A percentile compares a stretch with the other conserved stretches of the same genome.
phyloP scores from a whole-genome alignment of 1,139 yeast species.

The Tardiomyces blankii region DNA sequence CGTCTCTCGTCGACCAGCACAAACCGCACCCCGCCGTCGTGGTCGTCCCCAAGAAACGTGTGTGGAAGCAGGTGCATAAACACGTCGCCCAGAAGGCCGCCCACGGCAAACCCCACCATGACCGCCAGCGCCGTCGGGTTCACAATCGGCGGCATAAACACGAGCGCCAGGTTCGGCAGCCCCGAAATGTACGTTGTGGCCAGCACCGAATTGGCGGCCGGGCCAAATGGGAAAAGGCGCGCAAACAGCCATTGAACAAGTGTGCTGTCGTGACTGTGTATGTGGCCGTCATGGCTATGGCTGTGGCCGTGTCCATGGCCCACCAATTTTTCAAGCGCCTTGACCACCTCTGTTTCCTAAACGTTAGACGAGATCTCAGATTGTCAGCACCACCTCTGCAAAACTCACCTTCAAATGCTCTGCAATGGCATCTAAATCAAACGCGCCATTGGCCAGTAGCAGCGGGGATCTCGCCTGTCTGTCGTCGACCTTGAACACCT shows the following conservation, averaged over 20 bases:
- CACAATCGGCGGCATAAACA: slow-evolving; percentile 36
- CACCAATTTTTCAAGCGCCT: not conserved
- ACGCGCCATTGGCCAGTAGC: not conserved
- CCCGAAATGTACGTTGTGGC: slow-evolving; percentile 55
- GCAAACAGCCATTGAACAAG: not conserved
- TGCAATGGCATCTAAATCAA: not conserved
- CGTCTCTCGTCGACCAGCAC: slow-evolving; percentile 39
- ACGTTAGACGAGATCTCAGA: not conserved
- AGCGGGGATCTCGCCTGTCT: not conserved
- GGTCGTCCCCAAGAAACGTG: slow-evolving; percentile 41
- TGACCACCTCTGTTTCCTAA: not conserved
- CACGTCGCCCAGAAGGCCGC: slow-evolving; percentile 60
- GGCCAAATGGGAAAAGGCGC: slow-evolving; percentile 40
- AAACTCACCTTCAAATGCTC: not conserved
- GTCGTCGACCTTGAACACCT: not conserved
- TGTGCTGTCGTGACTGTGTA: not conserved
- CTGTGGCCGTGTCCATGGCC: not conserved
- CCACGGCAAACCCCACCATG: slow-evolving; percentile 56
- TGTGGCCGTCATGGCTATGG: not conserved
- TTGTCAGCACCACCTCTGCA: no score
- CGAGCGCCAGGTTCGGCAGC: slow-evolving; percentile 46
- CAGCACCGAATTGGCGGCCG: slow-evolving; percentile 45
- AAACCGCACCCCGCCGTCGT: slow-evolving; percentile 30
- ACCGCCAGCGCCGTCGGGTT: slow-evolving; percentile 36
- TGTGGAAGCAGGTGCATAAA: slow-evolving; percentile 58